A percentile compares a stretch with the other conserved stretches of the same genome.
phyloP scores from a whole-genome alignment of 2,329 filamentous ascomycete species.

The Colletotrichum plurivorum region DNA sequence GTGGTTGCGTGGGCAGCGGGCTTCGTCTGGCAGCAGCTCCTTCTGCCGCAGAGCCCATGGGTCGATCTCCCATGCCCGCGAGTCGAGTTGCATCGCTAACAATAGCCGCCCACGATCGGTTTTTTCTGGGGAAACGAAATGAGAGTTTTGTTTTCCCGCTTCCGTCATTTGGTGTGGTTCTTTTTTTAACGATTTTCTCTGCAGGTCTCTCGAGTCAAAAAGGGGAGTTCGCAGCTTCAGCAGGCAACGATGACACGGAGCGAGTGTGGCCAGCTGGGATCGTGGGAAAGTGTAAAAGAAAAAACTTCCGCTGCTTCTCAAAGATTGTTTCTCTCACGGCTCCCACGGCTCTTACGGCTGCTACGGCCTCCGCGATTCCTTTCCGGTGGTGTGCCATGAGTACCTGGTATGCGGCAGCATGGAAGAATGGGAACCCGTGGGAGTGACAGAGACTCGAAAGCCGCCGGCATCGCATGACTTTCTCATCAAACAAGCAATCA shows the following conservation, averaged over 20 bases:
- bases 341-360: background rate
- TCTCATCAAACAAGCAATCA: conserved; percentile 31
- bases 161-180: background rate
- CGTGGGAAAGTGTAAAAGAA: conserved; percentile 25
- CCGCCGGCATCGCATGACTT: conserved; percentile 23
- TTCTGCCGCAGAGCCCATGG: background rate
- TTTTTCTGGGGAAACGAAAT: background rate
- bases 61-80: conserved; percentile 24
- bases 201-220: conserved; percentile 7
- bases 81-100: conserved; percentile 13
- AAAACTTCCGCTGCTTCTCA: conserved; percentile 12
- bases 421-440: background rate
- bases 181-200: conserved; percentile 1
- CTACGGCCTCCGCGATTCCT: background rate
- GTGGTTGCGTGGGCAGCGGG: background rate
- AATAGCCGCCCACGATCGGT: background rate
- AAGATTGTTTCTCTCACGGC: background rate
- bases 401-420: background rate
- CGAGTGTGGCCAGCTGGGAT: conserved; percentile 17
- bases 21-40: background rate
- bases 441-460: background rate
- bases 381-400: background rate
- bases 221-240: conserved; percentile 15
- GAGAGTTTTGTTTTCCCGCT: background rate
- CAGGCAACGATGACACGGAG: background rate